phyloP scores from a whole-genome alignment of 1,139 yeast species.

The Debaryomyces fabryi region DNA sequence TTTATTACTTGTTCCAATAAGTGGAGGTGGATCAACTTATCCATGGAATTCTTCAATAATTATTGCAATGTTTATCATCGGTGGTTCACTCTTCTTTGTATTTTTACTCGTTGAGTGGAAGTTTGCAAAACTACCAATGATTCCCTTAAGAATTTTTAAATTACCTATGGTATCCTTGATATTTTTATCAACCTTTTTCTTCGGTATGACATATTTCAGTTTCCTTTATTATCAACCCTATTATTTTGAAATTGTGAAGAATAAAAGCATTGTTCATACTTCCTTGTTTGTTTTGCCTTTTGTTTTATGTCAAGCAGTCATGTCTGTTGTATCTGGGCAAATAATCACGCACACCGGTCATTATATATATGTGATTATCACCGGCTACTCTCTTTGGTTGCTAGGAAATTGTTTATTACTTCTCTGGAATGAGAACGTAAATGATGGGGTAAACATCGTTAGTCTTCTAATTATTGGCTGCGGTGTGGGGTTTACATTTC shows the following conservation, averaged over 20 bases:
- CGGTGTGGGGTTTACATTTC: constrained; percentile 40
- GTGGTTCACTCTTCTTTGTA: constrained; percentile 41
- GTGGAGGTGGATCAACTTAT: constrained; percentile 59
- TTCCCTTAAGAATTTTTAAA: constrained; percentile 53
- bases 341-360: constrained; percentile 45
- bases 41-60: constrained; percentile 53
- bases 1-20: constrained; percentile 50
- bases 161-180: constrained; percentile 42
- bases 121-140: constrained; percentile 54
- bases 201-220: constrained; percentile 52
- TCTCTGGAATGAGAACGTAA: constrained; percentile 32
- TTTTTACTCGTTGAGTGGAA: constrained; percentile 55
- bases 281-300: constrained; percentile 46
- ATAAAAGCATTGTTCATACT: constrained; percentile 37
- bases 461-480: constrained; percentile 46
- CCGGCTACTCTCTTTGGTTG: constrained; percentile 49
- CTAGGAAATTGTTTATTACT: constrained; percentile 42
- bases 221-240: constrained; percentile 51
- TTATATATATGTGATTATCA: constrained; percentile 42
- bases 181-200: constrained; percentile 47
- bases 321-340: constrained; percentile 47
- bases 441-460: constrained; percentile 36
- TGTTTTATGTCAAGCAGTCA: constrained; percentile 42
- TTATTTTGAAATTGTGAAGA: constrained; percentile 54
- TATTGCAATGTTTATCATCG: constrained; percentile 50